Conservation (phyloP, 352 stramenopile genomes). For the Ophiocytium majus region DNA sequence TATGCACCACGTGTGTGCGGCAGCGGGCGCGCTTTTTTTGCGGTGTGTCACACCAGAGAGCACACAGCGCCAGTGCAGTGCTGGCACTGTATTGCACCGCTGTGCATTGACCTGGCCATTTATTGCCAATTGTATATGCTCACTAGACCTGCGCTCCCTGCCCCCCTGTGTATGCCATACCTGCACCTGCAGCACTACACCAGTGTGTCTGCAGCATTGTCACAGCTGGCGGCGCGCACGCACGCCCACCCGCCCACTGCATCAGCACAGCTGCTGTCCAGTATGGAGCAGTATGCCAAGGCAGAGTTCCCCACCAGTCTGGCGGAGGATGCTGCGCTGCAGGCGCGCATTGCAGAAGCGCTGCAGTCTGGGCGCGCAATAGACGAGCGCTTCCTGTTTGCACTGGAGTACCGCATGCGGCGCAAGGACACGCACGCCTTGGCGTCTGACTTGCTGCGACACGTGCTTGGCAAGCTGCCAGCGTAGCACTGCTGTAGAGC, state of each 20-base stretch:
- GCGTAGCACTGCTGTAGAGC: too few species aligned
- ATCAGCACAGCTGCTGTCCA: background rate
- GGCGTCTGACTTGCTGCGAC: background rate
- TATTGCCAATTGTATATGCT: background rate
- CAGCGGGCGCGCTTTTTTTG: too few species aligned
- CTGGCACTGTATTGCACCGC: too few species aligned
- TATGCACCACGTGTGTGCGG: too few species aligned
- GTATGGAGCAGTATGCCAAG: background rate
- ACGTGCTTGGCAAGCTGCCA: background rate
- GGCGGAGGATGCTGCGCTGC: background rate
- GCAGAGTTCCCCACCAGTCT: conserved; percentile 8
- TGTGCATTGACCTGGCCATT: background rate
- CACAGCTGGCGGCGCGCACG: background rate
- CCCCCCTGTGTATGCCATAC: background rate
- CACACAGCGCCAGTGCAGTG: too few species aligned
- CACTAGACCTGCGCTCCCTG: background rate
- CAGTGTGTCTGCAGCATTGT: background rate
- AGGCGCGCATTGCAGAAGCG: background rate
- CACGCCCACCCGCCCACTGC: background rate
- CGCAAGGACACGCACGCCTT: background rate
- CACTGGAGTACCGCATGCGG: background rate
- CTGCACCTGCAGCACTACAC: background rate
- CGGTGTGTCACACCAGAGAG: too few species aligned
- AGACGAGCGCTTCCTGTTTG: conserved; percentile 20
- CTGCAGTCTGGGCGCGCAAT: background rate